Base-by-base conservation (phyloP, 108 stramenopile genomes). In the Phaeodactylum tricornutum region DNA sequence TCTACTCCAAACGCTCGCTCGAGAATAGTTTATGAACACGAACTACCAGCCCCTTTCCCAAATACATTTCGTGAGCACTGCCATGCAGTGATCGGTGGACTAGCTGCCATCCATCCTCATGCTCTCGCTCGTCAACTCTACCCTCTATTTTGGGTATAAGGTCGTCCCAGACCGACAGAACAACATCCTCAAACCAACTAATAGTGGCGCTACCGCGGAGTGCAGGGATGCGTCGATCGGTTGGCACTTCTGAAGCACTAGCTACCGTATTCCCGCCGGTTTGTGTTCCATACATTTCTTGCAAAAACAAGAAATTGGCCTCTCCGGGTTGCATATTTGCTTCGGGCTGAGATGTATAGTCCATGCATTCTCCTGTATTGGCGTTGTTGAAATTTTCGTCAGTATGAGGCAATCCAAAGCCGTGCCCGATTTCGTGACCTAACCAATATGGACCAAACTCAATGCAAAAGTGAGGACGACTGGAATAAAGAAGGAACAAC, bases 401-500 rank as follows among this genome's bases (percentile, higher is more conserved):
- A 35, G 79, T 81, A 51, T 90, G 88, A 2, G 84, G 72, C 2
- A 90, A 50, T 14, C 88, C 88, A 64, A 71, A 82, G 19, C 83
- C 83, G 24, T 55, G 54, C 2, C 54, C 54, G 28, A 44, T 12
- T 32, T 46, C 54, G 30, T 11, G 9, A 8, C 8, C 9, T 8
- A 34, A 34, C 12, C 33, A 34, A 11, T 16, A 42, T 42, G 9
- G 15, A 16, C 41, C 11, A 42, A 42, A 6, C 9, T 16, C 14
- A 8, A 42, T 9, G 7, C 41, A 8, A 15, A 16, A 42, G 15
- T 16, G 15, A 15, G 41, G 15, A 42, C 8, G 6, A n/a, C 15
- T 15, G 14, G 16, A 9, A 6, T 16, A 8, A 7, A 8, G 9
- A 9, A 42, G 17, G 17, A 8, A 16, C 41, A n/a, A 15, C 41